Evolutionary conservation across 129 eudicot genomes (phyloP), one percentile per base, ranked within the genome.

Genomic region (Arctium minus): DNA sequence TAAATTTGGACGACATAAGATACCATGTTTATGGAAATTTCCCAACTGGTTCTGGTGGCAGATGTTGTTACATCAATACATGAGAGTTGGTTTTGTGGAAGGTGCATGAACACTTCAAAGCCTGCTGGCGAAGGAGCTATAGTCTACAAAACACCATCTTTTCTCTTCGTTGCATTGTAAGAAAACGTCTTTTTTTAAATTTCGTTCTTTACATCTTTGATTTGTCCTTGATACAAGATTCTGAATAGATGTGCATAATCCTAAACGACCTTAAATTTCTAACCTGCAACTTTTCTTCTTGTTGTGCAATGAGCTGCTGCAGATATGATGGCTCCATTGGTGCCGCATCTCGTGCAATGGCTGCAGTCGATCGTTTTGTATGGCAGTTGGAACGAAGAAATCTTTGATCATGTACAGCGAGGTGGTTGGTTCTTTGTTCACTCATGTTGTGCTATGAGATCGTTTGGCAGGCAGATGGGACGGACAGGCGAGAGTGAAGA

Each of bases 251-350:
- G 6, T 9, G 0, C 12, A 10, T 81, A 53, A 32, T 42, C 74
- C 31, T 3, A 18, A 75, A 18, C 6, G 64, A 72, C 15, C 33
- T 73, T 82, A 31, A 18, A 44, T 22, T 72, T 53, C 27, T 35
- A 79, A 18, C 31, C 46, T 80, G 33, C 36, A 70, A 44, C 5
- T 42, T 48, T 40, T 70, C 36, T 46, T 48, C 42, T 80, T 84
- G 42, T 53, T 74, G 30, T 75, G 72, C n/a, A 5, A 70, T 79
- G 86, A 74, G 37, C n/a, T 75, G 74, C 38, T 82, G 39, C 88
- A 96, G 99, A 85, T 96, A 96, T 37, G 94, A 96, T 67, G 99
- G 99, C 78, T 96, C 99, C 76, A 91, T 96, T 79, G 99, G 97
- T 42, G 84, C 97, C 76, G 99, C 98, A 70, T 93, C 99, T 76